Conservation (phyloP, 2,329 filamentous ascomycete species). For the Herpotrichia juniperi region DNA sequence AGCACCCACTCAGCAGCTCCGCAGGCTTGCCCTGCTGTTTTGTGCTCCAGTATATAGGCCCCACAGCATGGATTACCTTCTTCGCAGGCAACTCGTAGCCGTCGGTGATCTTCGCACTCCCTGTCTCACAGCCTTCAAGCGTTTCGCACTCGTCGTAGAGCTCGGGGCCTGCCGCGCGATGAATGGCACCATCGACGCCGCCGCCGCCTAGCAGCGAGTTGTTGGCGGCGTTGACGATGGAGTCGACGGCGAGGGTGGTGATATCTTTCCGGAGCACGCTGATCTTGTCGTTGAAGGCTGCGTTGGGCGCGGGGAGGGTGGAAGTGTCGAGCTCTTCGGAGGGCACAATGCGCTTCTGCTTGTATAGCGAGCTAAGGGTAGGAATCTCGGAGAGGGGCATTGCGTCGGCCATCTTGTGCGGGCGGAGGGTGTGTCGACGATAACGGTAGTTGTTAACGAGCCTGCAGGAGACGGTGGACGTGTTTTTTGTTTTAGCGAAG, state of each 20-base stretch:
- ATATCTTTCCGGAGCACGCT: constrained; percentile 78
- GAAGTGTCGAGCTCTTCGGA: constrained; percentile 14
- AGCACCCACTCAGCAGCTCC: constrained; percentile 66
- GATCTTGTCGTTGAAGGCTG: constrained; percentile 67
- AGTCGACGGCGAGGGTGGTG: constrained; percentile 76
- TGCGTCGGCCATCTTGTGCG: constrained; percentile 24
- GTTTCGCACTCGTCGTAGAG: constrained; percentile 74
- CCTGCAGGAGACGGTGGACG: too few relatives aligned
- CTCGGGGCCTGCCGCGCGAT: constrained; percentile 74
- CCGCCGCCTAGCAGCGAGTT: constrained; percentile 78
- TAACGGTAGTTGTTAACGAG: too few relatives aligned
- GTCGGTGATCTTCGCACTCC: constrained; percentile 80
- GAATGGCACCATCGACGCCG: constrained; percentile 81
- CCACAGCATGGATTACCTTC: constrained; percentile 89
- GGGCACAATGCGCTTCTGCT: constrained; percentile 56
- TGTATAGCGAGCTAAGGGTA: constrained; percentile 70
- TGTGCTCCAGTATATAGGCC: constrained; percentile 70
- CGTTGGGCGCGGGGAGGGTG: constrained; percentile 18
- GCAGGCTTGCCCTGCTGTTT: constrained; percentile 47
- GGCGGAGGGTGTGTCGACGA: too few relatives aligned
- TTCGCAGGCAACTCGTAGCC: constrained; percentile 77
- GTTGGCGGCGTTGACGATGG: constrained; percentile 95
- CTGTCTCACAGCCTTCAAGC: constrained; percentile 76
- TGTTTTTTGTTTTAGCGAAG: too few relatives aligned
- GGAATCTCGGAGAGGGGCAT: constrained; percentile 62